phyloP scores from a whole-genome alignment of 345 rosid genomes.

The Zanthoxylum bungeanum region DNA sequence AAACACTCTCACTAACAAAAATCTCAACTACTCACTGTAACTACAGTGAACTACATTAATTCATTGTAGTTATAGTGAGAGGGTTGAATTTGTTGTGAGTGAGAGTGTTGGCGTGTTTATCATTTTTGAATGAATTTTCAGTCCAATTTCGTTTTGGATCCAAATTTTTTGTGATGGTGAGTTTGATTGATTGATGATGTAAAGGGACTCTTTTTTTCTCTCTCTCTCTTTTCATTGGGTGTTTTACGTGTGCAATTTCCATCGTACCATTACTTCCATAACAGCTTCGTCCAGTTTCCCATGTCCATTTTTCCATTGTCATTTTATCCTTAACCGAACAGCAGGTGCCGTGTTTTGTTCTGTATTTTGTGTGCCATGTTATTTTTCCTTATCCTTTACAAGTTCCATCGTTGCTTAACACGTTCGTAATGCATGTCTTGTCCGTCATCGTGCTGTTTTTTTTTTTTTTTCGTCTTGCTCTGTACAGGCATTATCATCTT shows the following conservation, averaged over 20 bases:
- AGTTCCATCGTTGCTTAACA: background rate
- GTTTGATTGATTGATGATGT: slow-evolving; percentile 15
- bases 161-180: slow-evolving; percentile 39
- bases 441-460: background rate
- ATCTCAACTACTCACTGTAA: too few species aligned
- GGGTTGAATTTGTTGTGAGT: too few species aligned
- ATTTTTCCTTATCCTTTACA: slow-evolving; percentile 8
- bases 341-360: slow-evolving; percentile 2
- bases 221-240: background rate
- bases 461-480: background rate
- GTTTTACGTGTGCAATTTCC: slow-evolving; percentile 6
- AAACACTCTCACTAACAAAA: too few species aligned
- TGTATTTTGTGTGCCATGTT: slow-evolving; percentile 9
- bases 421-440: background rate
- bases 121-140: slow-evolving; percentile 55
- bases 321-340: slow-evolving; percentile 7
- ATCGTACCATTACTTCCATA: background rate
- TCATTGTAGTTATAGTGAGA: too few species aligned
- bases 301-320: background rate
- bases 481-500: slow-evolving; percentile 2
- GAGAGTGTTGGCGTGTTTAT: too few species aligned
- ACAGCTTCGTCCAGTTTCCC: slow-evolving; percentile 5
- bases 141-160: slow-evolving; percentile 37
- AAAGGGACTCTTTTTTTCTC: background rate
- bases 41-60: too few species aligned